Evolutionary conservation across 2,329 filamentous ascomycete species (phyloP).

Genomic region (Aspergillus awamori): DNA sequence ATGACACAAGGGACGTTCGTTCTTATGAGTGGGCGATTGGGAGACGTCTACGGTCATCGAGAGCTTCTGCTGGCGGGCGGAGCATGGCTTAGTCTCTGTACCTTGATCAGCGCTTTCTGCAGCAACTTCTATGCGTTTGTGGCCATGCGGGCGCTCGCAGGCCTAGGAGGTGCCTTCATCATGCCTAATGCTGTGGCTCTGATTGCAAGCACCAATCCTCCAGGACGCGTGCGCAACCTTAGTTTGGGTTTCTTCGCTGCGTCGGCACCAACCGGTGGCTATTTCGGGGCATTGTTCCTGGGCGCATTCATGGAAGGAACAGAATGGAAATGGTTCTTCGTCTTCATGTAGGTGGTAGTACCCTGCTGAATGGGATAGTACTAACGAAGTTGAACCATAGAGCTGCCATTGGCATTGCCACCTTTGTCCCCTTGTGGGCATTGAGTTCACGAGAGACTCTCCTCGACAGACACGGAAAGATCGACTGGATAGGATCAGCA

Average conservation of each 20-base stretch:
- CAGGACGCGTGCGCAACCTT: conserved; percentile 51
- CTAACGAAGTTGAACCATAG: conserved; percentile 15
- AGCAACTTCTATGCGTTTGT: conserved; percentile 48
- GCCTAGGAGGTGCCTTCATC: conserved; percentile 56
- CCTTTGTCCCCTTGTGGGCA: conserved; percentile 24
- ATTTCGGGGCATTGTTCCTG: conserved; percentile 47
- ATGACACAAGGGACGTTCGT: conserved; percentile 62
- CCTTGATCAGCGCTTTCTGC: conserved; percentile 54
- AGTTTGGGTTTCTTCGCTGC: conserved; percentile 53
- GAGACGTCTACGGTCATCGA: conserved; percentile 62
- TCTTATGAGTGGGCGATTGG: conserved; percentile 59
- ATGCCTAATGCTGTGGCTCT: conserved; percentile 58
- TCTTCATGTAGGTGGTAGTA: conserved; percentile 37
- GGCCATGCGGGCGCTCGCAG: conserved; percentile 50
- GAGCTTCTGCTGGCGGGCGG: conserved; percentile 58
- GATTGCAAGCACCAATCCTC: conserved; percentile 52
- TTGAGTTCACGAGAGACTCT: conserved; percentile 34
- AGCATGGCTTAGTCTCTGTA: conserved; percentile 59
- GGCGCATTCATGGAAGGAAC: conserved; percentile 42
- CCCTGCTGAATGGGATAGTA: neutral
- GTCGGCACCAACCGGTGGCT: conserved; percentile 51
- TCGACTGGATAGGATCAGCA: conserved; percentile 46
- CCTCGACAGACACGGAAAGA: conserved; percentile 38
- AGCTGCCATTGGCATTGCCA: conserved; percentile 27
- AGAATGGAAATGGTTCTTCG: conserved; percentile 48